phyloP scores from a whole-genome alignment of 306 rosid genomes.

The Casuarina equisetifolia region DNA sequence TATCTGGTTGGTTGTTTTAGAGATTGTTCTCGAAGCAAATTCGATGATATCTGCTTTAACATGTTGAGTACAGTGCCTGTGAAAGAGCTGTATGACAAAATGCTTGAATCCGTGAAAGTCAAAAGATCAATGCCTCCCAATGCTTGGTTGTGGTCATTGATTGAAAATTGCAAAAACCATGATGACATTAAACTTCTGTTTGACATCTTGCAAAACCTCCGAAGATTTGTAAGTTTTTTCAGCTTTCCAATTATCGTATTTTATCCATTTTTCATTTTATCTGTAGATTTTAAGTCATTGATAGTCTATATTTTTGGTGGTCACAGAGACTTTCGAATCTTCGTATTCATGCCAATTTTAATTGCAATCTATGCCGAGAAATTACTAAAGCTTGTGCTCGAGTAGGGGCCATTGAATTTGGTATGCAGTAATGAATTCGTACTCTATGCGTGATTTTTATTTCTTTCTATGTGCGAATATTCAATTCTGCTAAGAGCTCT shows the following conservation, averaged over 20 bases:
- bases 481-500: background rate
- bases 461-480: background rate
- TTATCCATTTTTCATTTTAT: constrained; percentile 10
- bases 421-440: constrained; percentile 39
- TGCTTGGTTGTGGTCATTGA: constrained; percentile 92
- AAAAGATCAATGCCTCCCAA: constrained; percentile 86
- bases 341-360: constrained; percentile 70
- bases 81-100: constrained; percentile 75
- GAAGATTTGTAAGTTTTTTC: constrained; percentile 70
- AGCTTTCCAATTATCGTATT: background rate
- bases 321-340: constrained; percentile 88
- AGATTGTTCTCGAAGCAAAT: constrained; percentile 22
- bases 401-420: constrained; percentile 72
- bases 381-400: constrained; percentile 77
- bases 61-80: constrained; percentile 57
- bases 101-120: constrained; percentile 63
- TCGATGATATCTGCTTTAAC: constrained; percentile 8
- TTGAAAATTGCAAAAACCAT: constrained; percentile 62
- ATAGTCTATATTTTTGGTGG: constrained; percentile 29
- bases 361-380: constrained; percentile 77
- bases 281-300: constrained; percentile 3
- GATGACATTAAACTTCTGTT: constrained; percentile 74
- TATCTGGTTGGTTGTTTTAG: constrained; percentile 3
- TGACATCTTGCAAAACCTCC: constrained; percentile 68
- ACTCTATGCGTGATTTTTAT: background rate